A percentile compares a stretch with the other conserved stretches of the same genome.
These are phyloP conservation scores for Orbilia ellipsospora DNA, from an alignment of 2,329 filamentous ascomycete species.

Conservation along the genomic window DNA sequence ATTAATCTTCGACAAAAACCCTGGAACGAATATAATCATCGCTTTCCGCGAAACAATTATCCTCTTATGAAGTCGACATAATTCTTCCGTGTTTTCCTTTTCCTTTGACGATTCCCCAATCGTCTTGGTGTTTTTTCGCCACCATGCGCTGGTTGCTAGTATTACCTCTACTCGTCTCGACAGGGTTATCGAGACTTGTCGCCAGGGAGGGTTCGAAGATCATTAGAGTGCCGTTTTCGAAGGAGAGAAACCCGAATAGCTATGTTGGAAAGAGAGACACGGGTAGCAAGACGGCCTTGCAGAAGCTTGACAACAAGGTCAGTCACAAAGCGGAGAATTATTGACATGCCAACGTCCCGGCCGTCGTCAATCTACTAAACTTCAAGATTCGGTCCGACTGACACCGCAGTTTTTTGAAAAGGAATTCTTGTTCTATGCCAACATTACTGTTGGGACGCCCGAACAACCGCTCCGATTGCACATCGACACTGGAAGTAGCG, in stretches of 20 bases:
- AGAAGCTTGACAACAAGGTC: slow-evolving; percentile 59
- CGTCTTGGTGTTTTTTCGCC: slow-evolving; percentile 18
- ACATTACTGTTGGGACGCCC: slow-evolving; percentile 71
- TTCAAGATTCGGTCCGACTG: slow-evolving; percentile 27
- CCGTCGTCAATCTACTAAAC: background rate
- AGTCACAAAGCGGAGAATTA: background rate
- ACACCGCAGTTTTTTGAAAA: slow-evolving; percentile 35
- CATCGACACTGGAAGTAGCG: slow-evolving; percentile 73
- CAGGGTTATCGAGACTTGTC: slow-evolving; percentile 38
- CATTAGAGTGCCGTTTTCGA: slow-evolving; percentile 51
- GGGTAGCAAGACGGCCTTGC: slow-evolving; percentile 53
- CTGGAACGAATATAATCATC: slow-evolving; percentile 16
- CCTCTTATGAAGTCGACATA: slow-evolving; percentile 55
- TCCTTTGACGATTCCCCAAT: slow-evolving; percentile 32
- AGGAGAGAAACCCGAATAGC: slow-evolving; percentile 23
- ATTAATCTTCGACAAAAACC: background rate
- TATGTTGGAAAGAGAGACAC: slow-evolving; percentile 26
- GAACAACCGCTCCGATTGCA: slow-evolving; percentile 68
- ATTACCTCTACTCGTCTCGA: slow-evolving; percentile 31
- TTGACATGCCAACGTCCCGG: background rate
- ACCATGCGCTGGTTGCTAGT: slow-evolving; percentile 49
- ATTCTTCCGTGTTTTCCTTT: slow-evolving; percentile 34
- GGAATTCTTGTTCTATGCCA: slow-evolving; percentile 66
- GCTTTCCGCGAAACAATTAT: slow-evolving; percentile 45
- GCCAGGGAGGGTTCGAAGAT: slow-evolving; percentile 46